phyloP scores from a whole-genome alignment of 2,329 filamentous ascomycete genomes.

The Venturia nashicola region DNA sequence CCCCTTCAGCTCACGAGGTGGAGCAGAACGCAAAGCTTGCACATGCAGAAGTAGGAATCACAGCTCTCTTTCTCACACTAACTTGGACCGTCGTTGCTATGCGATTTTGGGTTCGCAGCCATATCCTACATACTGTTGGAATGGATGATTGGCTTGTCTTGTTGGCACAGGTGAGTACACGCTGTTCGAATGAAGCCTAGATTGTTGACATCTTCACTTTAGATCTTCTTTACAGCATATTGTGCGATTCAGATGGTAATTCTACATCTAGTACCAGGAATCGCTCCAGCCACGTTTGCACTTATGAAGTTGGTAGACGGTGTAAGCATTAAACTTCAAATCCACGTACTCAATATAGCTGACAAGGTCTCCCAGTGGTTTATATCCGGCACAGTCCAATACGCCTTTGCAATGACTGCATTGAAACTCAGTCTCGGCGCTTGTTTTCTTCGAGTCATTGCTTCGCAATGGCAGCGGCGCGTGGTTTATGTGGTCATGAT shows the following conservation, averaged over 20 bases:
- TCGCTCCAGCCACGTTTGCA: constrained; percentile 10
- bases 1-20: not conserved
- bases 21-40: not conserved
- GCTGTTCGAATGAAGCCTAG: constrained; percentile 12
- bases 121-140: constrained; percentile 17
- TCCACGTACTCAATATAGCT: not conserved
- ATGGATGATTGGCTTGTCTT: constrained; percentile 32
- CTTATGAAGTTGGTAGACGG: constrained; percentile 16
- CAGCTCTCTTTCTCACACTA: not conserved
- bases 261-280: not conserved
- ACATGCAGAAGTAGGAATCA: not conserved
- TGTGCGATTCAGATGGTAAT: constrained; percentile 11
- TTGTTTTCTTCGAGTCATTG: constrained; percentile 32
- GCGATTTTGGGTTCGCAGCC: not conserved
- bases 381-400: constrained; percentile 9
- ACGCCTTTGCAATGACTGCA: constrained; percentile 20
- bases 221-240: constrained; percentile 14
- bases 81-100: not conserved
- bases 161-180: constrained; percentile 21
- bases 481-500: constrained; percentile 17
- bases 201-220: not conserved
- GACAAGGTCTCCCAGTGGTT: constrained; percentile 17
- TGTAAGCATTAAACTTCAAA: constrained; percentile 11
- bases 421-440: constrained; percentile 33
- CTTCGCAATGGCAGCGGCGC: constrained; percentile 24